phyloP scores from a whole-genome alignment of 768 basidiomycete species.

The Mrakia gelida region DNA sequence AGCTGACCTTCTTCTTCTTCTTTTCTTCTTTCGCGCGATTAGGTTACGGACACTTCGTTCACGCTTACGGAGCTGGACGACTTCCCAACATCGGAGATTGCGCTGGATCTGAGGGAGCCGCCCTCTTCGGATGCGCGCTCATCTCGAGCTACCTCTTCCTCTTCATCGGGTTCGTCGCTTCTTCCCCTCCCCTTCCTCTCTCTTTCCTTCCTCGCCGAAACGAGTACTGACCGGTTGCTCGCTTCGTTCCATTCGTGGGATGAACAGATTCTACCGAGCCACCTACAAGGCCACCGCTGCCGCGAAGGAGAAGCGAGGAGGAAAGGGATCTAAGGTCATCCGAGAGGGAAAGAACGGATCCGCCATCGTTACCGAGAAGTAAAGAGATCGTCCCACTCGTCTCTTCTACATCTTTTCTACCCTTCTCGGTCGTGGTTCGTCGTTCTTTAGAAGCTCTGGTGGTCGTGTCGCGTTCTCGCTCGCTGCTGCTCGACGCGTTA shows the following conservation, averaged over 20 bases:
- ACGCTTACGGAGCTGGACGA: slow-evolving; percentile 50
- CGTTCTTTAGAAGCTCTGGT: background rate
- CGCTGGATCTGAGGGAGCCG: slow-evolving; percentile 81
- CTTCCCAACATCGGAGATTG: slow-evolving; percentile 77
- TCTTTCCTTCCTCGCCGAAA: background rate
- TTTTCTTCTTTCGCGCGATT: slow-evolving; percentile 2
- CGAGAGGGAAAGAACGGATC: slow-evolving; percentile 33
- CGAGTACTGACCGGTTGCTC: slow-evolving; percentile 24
- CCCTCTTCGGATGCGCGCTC: slow-evolving; percentile 80
- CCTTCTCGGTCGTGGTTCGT: background rate
- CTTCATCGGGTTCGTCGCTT: slow-evolving; percentile 64
- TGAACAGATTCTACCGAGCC: slow-evolving; percentile 65
- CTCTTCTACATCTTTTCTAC: background rate
- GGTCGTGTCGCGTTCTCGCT: background rate
- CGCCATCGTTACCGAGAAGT: slow-evolving; percentile 34
- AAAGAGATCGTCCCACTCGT: background rate
- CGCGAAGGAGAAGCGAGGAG: slow-evolving; percentile 45
- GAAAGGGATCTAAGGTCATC: slow-evolving; percentile 34
- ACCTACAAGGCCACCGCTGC: slow-evolving; percentile 69
- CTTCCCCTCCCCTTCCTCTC: background rate
- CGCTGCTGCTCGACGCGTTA: background rate
- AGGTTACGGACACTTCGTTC: slow-evolving; percentile 77
- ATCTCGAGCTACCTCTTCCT: slow-evolving; percentile 86
- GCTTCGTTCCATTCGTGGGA: slow-evolving; percentile 51
- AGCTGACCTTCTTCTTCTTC: background rate